These are phyloP conservation scores for Ambrosia hybrid DNA, from an alignment of 140 eudicot species.

Conservation along the genomic window DNA sequence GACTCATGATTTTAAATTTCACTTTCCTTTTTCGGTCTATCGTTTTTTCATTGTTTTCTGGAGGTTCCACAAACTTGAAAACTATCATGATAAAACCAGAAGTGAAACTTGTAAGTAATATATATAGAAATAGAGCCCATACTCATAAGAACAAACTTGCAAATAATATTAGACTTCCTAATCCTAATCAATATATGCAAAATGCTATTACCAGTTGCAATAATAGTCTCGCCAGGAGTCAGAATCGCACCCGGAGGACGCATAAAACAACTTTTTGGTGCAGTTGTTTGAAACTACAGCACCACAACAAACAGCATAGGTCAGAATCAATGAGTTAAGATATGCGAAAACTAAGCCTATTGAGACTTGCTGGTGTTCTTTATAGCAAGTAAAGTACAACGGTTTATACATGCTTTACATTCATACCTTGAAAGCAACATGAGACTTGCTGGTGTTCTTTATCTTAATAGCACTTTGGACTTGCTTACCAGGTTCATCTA, in stretches of 20 bases:
- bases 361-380: no score
- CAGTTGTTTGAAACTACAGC: slow-evolving; percentile 86
- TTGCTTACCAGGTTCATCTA: slow-evolving; percentile 97
- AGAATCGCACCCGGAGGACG: slow-evolving; percentile 98
- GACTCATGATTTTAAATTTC: slow-evolving; percentile 86
- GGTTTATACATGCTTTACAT: not conserved
- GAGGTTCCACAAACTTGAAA: slow-evolving; percentile 89
- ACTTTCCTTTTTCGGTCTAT: slow-evolving; percentile 69
- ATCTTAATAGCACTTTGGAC: slow-evolving; percentile 88
- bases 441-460: slow-evolving; percentile 92
- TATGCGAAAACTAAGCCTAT: not conserved
- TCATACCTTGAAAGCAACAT: slow-evolving; percentile 84
- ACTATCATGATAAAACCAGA: slow-evolving; percentile 42
- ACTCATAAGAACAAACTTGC: slow-evolving; percentile 3
- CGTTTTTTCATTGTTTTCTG: slow-evolving; percentile 84
- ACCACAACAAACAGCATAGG: slow-evolving; percentile 9
- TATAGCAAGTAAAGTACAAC: not conserved
- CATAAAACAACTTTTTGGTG: slow-evolving; percentile 98
- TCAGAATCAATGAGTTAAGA: not conserved
- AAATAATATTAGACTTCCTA: not conserved
- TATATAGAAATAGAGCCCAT: not conserved
- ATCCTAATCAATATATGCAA: not conserved
- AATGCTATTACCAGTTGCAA: slow-evolving; percentile 73
- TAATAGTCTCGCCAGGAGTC: slow-evolving; percentile 84
- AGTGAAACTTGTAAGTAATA: slow-evolving; percentile 21